A percentile compares a stretch with the other conserved stretches of the same genome.
phyloP scores from a whole-genome alignment of 495 filamentous ascomycete species.

The Talaromyces stipitatus region DNA sequence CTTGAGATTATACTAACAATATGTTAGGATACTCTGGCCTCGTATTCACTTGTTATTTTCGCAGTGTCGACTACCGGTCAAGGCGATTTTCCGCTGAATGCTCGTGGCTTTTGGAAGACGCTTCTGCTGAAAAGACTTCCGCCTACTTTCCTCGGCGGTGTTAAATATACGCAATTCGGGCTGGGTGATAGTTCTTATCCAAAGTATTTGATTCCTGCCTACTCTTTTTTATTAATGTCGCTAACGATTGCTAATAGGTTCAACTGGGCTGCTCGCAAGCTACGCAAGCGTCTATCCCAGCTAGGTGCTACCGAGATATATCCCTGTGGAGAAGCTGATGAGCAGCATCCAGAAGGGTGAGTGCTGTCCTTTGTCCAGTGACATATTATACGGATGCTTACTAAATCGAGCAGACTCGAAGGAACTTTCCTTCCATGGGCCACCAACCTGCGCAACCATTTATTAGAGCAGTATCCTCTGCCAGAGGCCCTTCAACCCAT shows the following conservation, averaged over 20 bases:
- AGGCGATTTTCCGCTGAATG: slow-evolving; percentile 82
- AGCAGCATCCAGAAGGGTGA: slow-evolving; percentile 87
- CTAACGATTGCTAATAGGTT: slow-evolving; percentile 45
- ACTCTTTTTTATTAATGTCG: not conserved
- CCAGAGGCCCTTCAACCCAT: slow-evolving; percentile 59
- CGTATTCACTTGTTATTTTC: slow-evolving; percentile 62
- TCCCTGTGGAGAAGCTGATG: slow-evolving; percentile 77
- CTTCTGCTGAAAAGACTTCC: slow-evolving; percentile 72
- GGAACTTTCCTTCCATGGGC: slow-evolving; percentile 77
- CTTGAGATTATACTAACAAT: slow-evolving; percentile 1
- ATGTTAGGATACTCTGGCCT: slow-evolving; percentile 33
- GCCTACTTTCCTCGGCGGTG: slow-evolving; percentile 53
- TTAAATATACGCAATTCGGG: slow-evolving; percentile 79
- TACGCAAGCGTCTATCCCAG: slow-evolving; percentile 78
- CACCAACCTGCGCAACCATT: slow-evolving; percentile 49
- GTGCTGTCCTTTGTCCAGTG: slow-evolving; percentile 14
- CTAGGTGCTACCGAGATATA: slow-evolving; percentile 75
- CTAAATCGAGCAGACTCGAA: slow-evolving; percentile 50
- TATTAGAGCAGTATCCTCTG: slow-evolving; percentile 64
- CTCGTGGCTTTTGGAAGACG: slow-evolving; percentile 73
- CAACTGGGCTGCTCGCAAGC: slow-evolving; percentile 86
- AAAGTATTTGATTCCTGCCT: slow-evolving; percentile 44
- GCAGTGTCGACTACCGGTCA: slow-evolving; percentile 90
- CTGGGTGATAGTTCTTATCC: slow-evolving; percentile 91
- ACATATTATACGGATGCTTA: slow-evolving; percentile 11